Conservation (phyloP, 257 asterid genomes). For the Ballota nigra region DNA sequence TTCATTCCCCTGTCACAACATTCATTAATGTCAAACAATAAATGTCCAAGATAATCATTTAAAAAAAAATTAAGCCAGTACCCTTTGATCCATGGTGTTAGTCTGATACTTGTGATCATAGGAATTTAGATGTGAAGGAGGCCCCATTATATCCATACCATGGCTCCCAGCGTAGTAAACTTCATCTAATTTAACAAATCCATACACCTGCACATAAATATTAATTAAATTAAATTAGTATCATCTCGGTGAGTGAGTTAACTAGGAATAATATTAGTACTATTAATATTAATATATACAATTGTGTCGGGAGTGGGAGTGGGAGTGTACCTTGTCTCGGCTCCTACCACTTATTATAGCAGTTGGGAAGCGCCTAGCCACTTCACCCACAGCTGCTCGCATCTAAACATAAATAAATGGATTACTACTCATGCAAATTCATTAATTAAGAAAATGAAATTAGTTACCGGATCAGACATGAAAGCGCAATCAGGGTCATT, state of each 20-base stretch:
- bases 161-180: slow-evolving; percentile 95
- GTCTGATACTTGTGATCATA: slow-evolving; percentile 50
- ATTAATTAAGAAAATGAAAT: background rate
- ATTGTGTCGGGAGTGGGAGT: no score
- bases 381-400: slow-evolving; percentile 66
- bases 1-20: slow-evolving; percentile 51
- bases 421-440: background rate
- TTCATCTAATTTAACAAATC: slow-evolving; percentile 71
- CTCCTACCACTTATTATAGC: slow-evolving; percentile 87
- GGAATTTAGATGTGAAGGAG: slow-evolving; percentile 37
- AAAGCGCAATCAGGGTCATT: slow-evolving; percentile 74
- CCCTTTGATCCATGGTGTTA: slow-evolving; percentile 43
- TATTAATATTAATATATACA: no score
- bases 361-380: slow-evolving; percentile 67
- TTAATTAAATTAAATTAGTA: no score
- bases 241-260: no score
- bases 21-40: background rate
- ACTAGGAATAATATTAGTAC: no score
- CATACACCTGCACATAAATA: slow-evolving; percentile 49
- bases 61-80: background rate
- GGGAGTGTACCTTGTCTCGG: slow-evolving; percentile 68
- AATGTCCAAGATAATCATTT: no score
- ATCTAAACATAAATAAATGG: slow-evolving; percentile 37
- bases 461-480: slow-evolving; percentile 69
- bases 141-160: slow-evolving; percentile 94